Evolutionary conservation across 768 basidiomycete species (phyloP).

Genomic region (Mycena rosella): DNA sequence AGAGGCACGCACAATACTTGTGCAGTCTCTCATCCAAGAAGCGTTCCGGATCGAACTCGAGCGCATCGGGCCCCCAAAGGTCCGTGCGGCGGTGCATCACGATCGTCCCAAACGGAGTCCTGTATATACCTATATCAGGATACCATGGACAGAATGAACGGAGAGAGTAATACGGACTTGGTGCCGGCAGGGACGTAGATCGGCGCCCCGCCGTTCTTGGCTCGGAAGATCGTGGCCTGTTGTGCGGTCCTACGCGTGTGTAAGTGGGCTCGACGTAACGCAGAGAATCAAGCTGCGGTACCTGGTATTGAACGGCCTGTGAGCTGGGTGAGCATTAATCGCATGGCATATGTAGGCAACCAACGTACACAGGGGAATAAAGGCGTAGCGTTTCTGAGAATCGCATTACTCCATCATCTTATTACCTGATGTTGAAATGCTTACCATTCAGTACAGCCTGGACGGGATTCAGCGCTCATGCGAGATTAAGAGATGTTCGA

Average conservation of each 20-base stretch:
- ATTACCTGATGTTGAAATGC: neutral
- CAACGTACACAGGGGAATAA: slow-evolving; percentile 63
- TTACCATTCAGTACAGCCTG: slow-evolving; percentile 22
- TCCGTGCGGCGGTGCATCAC: slow-evolving; percentile 74
- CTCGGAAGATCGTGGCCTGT: slow-evolving; percentile 43
- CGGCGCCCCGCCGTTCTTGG: slow-evolving; percentile 47
- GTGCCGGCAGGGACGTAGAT: slow-evolving; percentile 57
- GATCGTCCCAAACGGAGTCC: slow-evolving; percentile 62
- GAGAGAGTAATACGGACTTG: slow-evolving; percentile 34
- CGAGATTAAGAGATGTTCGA: neutral
- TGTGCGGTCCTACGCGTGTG: slow-evolving; percentile 37
- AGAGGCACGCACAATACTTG: slow-evolving; percentile 61
- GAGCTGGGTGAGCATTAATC: neutral
- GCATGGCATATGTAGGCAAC: neutral
- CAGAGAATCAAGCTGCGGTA: slow-evolving; percentile 8
- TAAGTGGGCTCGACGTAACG: neutral
- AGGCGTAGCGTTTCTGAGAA: slow-evolving; percentile 62
- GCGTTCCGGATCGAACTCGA: slow-evolving; percentile 74
- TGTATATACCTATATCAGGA: slow-evolving; percentile 24
- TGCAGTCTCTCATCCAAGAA: slow-evolving; percentile 73
- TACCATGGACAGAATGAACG: neutral
- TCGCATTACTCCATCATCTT: neutral
- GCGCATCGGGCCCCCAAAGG: slow-evolving; percentile 78
- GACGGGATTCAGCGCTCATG: neutral
- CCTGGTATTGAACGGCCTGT: slow-evolving; percentile 54